Evolutionary conservation across 2,329 filamentous ascomycete species (phyloP).

Genomic region (Aciculosporium take): DNA sequence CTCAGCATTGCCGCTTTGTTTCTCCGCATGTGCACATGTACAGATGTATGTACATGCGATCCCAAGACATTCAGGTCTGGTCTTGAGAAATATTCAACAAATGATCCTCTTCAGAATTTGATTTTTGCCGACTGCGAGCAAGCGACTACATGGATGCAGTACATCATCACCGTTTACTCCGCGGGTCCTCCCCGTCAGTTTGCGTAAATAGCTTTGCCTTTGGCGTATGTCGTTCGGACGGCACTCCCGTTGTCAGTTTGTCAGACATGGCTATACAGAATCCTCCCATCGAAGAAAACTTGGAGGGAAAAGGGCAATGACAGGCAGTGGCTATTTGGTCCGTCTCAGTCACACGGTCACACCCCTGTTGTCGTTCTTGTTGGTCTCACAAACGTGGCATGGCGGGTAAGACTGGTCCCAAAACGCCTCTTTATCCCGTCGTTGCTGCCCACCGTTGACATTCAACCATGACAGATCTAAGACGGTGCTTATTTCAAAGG

Average conservation of each 20-base stretch:
- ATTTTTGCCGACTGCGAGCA: neutral
- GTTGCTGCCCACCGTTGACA: neutral
- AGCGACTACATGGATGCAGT: neutral
- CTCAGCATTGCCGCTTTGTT: neutral
- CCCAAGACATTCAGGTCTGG: neutral
- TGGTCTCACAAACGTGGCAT: neutral
- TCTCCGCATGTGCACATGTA: neutral
- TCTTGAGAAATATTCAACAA: neutral
- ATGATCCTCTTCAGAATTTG: neutral
- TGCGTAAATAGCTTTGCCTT: too few species aligned
- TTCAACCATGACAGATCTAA: too few species aligned
- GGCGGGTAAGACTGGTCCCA: neutral
- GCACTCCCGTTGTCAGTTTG: too few species aligned
- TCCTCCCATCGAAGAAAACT: neutral
- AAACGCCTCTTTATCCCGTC: neutral
- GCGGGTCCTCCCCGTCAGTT: too few species aligned
- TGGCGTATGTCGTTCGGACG: too few species aligned
- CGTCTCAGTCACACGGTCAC: neutral
- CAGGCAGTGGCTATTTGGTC: neutral
- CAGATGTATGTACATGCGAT: neutral
- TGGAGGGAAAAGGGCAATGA: neutral
- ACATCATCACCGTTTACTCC: too few species aligned
- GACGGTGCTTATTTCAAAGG: too few species aligned
- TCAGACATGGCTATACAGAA: neutral
- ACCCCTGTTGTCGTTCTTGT: neutral